Evolutionary conservation across 2,329 filamentous ascomycete genomes (phyloP).

Genomic region (Alternaria brassicae): DNA sequence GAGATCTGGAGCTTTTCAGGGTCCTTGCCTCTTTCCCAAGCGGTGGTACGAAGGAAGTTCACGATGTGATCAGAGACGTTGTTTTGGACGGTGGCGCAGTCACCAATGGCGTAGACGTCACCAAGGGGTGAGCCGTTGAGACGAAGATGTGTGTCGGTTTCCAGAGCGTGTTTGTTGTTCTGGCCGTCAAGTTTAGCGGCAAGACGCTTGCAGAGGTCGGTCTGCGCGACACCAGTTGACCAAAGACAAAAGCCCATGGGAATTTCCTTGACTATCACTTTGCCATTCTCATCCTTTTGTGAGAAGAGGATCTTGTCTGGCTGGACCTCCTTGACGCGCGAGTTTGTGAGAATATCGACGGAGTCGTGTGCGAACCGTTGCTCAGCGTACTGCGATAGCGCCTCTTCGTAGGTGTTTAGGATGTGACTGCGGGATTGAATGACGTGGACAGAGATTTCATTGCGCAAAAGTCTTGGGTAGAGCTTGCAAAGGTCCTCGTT

Average conservation of each 20-base stretch:
- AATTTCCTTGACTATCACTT: constrained; percentile 84
- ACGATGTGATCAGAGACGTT: constrained; percentile 92
- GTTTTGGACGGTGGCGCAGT: constrained; percentile 97
- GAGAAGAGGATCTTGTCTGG: constrained; percentile 87
- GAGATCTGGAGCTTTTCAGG: constrained; percentile 86
- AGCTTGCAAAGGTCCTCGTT: constrained; percentile 82
- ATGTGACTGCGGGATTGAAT: constrained; percentile 96
- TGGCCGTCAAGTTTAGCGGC: constrained; percentile 79
- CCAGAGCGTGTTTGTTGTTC: constrained; percentile 87
- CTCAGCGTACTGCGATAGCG: constrained; percentile 90
- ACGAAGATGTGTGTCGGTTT: constrained; percentile 92
- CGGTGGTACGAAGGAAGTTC: constrained; percentile 84
- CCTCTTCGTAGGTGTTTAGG: constrained; percentile 97
- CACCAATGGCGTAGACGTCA: constrained; percentile 95
- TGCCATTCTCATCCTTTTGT: constrained; percentile 77
- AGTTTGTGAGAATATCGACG: constrained; percentile 90
- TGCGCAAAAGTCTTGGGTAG: constrained; percentile 89
- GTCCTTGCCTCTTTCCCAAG: constrained; percentile 90
- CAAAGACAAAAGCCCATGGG: constrained; percentile 96
- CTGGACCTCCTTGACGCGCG: constrained; percentile 87
- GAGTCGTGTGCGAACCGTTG: constrained; percentile 88
- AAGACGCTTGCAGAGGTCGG: constrained; percentile 77
- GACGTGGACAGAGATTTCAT: constrained; percentile 96
- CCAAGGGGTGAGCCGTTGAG: constrained; percentile 87
- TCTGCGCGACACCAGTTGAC: constrained; percentile 94